A percentile compares a stretch with the other conserved stretches of the same genome.
These are phyloP conservation scores for Eruca vesicaria DNA, from an alignment of 441 rosid genomes.

Conservation along the genomic window DNA sequence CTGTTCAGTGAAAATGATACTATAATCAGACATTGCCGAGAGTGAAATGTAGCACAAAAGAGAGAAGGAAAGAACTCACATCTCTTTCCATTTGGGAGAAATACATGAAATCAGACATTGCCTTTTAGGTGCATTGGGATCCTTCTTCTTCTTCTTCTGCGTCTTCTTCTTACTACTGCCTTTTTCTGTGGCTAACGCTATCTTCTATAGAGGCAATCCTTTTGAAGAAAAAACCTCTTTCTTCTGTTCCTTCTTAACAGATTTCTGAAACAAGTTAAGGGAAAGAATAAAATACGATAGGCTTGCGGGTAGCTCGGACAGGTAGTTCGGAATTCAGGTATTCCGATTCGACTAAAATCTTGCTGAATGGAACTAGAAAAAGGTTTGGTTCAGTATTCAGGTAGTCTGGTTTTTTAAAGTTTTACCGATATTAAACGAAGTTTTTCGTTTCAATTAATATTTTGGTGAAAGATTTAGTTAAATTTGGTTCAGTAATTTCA, in stretches of 20 bases:
- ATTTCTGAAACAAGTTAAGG: too few species aligned
- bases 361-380: too few species aligned
- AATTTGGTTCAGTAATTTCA: too few species aligned
- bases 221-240: conserved; percentile 48
- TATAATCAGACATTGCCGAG: too few species aligned
- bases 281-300: conserved; percentile 9
- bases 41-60: background rate
- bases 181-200: conserved; percentile 60
- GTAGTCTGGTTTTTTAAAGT: too few species aligned
- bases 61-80: conserved; percentile 42
- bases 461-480: too few species aligned
- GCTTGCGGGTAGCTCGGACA: too few species aligned
- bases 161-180: conserved; percentile 77
- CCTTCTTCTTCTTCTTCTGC: conserved; percentile 84
- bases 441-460: too few species aligned
- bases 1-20: conserved; percentile 39
- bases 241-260: conserved; percentile 58
- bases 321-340: too few species aligned
- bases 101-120: conserved; percentile 75
- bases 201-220: conserved; percentile 64
- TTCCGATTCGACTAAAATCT: too few species aligned
- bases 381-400: too few species aligned
- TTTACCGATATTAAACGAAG: too few species aligned
- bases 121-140: conserved; percentile 98
- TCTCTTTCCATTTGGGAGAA: conserved; percentile 87